Evolutionary conservation across 345 rosid species (phyloP).

Genomic region (Populus simonii): DNA sequence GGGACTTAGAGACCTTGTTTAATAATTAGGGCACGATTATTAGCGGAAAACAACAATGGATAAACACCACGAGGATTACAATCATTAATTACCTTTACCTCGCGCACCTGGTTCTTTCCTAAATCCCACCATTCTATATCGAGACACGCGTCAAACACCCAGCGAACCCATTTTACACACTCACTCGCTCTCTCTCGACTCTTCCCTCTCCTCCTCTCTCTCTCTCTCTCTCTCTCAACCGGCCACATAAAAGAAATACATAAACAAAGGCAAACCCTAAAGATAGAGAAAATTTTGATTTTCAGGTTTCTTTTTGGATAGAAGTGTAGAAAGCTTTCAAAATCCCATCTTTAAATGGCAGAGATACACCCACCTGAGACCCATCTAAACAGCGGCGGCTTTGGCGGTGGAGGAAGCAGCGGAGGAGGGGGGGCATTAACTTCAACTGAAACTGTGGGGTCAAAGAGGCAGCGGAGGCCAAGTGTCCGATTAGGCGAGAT

Average conservation of each 20-base stretch:
- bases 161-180: not conserved
- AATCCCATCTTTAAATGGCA: constrained; percentile 40
- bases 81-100: not conserved
- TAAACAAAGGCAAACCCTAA: not conserved
- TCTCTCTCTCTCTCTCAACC: not conserved
- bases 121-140: not conserved
- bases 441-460: constrained; percentile 52
- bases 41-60: too few species aligned
- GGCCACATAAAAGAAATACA: not conserved
- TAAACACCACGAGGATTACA: not conserved
- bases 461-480: constrained; percentile 81
- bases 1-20: too few species aligned
- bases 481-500: constrained; percentile 91
- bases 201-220: not conserved
- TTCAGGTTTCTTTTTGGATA: not conserved
- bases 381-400: constrained; percentile 43
- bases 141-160: constrained; percentile 20
- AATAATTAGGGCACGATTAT: too few species aligned
- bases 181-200: not conserved
- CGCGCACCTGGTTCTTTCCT: not conserved
- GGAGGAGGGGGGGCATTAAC: constrained; percentile 25
- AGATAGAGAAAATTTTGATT: not conserved
- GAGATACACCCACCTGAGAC: constrained; percentile 48
- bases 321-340: not conserved
- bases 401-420: constrained; percentile 6